Evolutionary conservation across 805 yeast species (phyloP), one percentile per base, ranked within the genome.

Genomic region (Zygosaccharomyces rouxii): DNA sequence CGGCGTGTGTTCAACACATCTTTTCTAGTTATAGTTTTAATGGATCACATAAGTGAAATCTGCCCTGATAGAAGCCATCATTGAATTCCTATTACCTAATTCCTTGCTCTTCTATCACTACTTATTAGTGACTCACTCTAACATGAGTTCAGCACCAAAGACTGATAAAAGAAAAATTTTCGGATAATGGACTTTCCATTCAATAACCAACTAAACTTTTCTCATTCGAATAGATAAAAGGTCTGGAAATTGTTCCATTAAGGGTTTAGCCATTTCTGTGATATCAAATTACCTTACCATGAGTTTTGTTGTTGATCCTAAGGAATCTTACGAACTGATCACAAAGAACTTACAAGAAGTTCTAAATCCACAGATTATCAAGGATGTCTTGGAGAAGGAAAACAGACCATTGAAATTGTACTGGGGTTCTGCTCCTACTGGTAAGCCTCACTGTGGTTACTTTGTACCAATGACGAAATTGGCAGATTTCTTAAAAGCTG

Each of bases 341-440:
- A 85, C 95, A 39, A 83, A 84, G 66, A 83, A 84, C 64, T 79
- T 94, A 51, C 98, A 94, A 70, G 99, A 94, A 73, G 92, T 86
- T 45, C 78, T 94, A 51, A 89, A 92, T 67, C 84, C 81, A 35
- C 90, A 86, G 68, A 88, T 89, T 69, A 87, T 92, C 70, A 86
- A 86, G 64, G 79, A 89, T 63, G 81, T 89, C 29, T 73, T 90
- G 52, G 94, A 86, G 64, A 83, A 78, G 47, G 85, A 88, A 62
- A 80, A 88, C 60, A 81, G 95, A 60, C 87, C 94, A 11, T 70
- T 95, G 57, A 86, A 81, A 62, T 71, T 94, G 63, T 94, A 94
- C 80, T 94, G 97, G 98, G 99, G 99, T 57, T 90, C 98, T 18
- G 99, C 99, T 6, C 98, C 99, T 52, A 94, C 99, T 4, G 99